Evolutionary conservation across 805 yeast genomes (phyloP), one percentile per base, ranked within the genome.

Genomic region (Myxozyma udenii): DNA sequence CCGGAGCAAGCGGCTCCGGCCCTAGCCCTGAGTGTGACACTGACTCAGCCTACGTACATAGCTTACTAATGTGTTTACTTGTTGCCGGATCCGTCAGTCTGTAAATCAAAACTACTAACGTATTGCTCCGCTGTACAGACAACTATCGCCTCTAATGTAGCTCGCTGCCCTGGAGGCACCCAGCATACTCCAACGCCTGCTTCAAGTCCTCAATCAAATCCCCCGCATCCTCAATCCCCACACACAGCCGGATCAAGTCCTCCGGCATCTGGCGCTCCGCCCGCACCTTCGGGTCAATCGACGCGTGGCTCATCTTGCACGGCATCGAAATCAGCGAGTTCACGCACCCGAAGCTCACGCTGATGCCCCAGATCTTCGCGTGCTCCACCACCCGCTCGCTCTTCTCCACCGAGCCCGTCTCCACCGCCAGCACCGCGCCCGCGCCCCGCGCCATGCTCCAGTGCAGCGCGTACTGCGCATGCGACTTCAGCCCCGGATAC

Each of bases 251-350:
- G 61, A 90, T 81, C 64, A 90, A 75, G 66, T 91, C 97, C 69
- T 90, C 97, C 1, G 96, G 96, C 71, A 90, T 82, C 41, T 83
- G 88, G 67, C 98, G 81, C 68, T 85, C 95, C 44, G 82, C 83
- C 68, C 97, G 81, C 2, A 87, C 83, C 64, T 86, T 80, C 23
- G 89, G 84, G 62, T 89, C 96, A 57, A 90, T 90, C 2, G 96
- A 84, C n/a, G 97, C 97, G 66, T 90, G 98, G 4, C 96, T 87
- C 97, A 90, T 90, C 68, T 80, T 79, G 69, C 97, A 87, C 14
- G 98, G 98, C 83, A 90, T 79, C 36, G 96, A 87, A 51, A 90
- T 87, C 65, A 90, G 76, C 16, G 95, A 86, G 73, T 88, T 87
- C 55, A 91, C 96, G 68, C 95, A 85, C 21, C 98, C 98, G 70